Evolutionary conservation across 768 basidiomycete genomes (phyloP).

Genomic region (Strobilomyces confusus): DNA sequence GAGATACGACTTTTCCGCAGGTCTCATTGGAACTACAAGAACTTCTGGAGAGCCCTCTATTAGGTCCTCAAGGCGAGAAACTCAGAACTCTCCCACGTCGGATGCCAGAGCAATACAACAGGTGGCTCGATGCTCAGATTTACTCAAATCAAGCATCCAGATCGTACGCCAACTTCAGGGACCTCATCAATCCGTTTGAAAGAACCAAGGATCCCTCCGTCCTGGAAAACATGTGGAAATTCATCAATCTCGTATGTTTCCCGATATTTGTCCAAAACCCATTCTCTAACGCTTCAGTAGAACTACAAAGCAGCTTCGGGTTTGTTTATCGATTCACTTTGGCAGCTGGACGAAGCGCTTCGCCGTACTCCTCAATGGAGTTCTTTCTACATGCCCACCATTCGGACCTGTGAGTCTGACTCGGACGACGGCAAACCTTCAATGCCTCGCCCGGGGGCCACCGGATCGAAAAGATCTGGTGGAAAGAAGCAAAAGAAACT

Average conservation of each 20-base stretch:
- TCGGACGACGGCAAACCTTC: constrained; percentile 25
- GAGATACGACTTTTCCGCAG: constrained; percentile 32
- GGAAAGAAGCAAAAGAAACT: constrained; percentile 34
- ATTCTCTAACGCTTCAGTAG: constrained; percentile 33
- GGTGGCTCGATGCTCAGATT: constrained; percentile 67
- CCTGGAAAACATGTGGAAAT: constrained; percentile 62
- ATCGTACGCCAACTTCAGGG: constrained; percentile 47
- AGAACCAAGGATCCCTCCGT: constrained; percentile 46
- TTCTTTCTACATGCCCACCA: constrained; percentile 33
- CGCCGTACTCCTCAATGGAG: constrained; percentile 59
- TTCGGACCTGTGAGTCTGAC: constrained; percentile 19
- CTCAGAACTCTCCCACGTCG: constrained; percentile 49
- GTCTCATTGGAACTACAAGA: constrained; percentile 62
- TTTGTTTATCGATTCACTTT: constrained; percentile 56
- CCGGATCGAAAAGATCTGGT: constrained; percentile 15
- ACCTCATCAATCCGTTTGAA: constrained; percentile 55
- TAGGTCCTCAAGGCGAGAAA: constrained; percentile 49
- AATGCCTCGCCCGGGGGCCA: constrained; percentile 7
- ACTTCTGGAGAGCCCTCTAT: constrained; percentile 57
- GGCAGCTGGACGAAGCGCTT: constrained; percentile 54
- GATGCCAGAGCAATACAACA: constrained; percentile 59
- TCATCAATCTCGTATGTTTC: constrained; percentile 51
- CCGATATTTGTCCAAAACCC: background rate
- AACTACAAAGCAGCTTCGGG: constrained; percentile 55
- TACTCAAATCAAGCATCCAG: constrained; percentile 57